Conservation (phyloP, 2,329 filamentous ascomycete genomes). For the Ophiocordyceps camponoti-rufipedis region DNA sequence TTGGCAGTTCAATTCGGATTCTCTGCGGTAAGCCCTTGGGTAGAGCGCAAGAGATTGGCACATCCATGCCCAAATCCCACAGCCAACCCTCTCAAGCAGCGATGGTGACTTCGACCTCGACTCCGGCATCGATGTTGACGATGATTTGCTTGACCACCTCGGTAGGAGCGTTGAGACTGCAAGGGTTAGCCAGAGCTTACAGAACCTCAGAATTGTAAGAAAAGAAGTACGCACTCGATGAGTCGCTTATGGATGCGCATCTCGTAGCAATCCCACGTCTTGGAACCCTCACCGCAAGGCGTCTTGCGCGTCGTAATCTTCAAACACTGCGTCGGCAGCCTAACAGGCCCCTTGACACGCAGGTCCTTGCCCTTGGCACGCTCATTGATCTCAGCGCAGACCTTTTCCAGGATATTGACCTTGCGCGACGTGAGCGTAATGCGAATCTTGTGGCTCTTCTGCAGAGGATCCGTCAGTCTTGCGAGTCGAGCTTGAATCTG, state of each 20-base stretch:
- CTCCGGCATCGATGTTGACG: slow-evolving; percentile 87
- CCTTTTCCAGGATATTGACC: slow-evolving; percentile 91
- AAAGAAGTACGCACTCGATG: slow-evolving; percentile 51
- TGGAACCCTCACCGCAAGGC: slow-evolving; percentile 97
- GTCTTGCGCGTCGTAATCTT: slow-evolving; percentile 98
- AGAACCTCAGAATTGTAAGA: neutral
- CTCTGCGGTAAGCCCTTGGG: no score
- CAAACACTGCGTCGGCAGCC: slow-evolving; percentile 91
- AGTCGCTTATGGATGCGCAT: slow-evolving; percentile 99
- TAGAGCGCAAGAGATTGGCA: no score
- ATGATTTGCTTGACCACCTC: slow-evolving; percentile 96
- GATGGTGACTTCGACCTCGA: slow-evolving; percentile 87
- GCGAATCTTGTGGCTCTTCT: slow-evolving; percentile 95
- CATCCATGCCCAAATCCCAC: neutral
- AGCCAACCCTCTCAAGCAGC: slow-evolving; percentile 42
- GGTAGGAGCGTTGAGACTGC: slow-evolving; percentile 80
- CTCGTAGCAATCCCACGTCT: slow-evolving; percentile 99
- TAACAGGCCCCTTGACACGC: slow-evolving; percentile 94
- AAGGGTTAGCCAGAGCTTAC: neutral
- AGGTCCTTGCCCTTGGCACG: slow-evolving; percentile 97
- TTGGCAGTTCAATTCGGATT: neutral
- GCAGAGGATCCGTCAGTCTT: slow-evolving; percentile 1
- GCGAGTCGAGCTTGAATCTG: neutral
- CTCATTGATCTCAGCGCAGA: slow-evolving; percentile 95
- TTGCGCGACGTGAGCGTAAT: slow-evolving; percentile 95